Percentiles rank a stretch among this genome's conserved stretches.
Conservation (phyloP, 495 filamentous ascomycete genomes). For the Trichoderma gamsii region DNA sequence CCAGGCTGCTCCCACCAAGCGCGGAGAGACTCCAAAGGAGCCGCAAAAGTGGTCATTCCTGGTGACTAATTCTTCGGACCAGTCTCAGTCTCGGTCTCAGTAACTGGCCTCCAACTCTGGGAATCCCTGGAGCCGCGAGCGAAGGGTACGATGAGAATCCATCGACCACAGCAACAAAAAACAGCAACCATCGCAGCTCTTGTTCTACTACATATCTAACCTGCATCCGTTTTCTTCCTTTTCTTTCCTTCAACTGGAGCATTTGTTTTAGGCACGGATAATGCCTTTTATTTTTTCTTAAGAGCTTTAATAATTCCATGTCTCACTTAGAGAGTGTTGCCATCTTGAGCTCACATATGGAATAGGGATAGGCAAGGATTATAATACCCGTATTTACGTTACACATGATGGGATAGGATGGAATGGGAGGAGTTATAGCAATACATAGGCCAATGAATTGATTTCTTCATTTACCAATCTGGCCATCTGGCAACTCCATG, state of each 20-base stretch:
- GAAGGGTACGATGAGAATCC: too few species aligned
- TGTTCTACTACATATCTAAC: too few species aligned
- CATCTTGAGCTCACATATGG: background rate
- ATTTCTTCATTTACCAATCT: background rate
- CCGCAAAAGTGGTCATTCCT: too few species aligned
- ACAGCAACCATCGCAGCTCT: too few species aligned
- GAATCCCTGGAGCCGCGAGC: too few species aligned
- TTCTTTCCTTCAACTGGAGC: too few species aligned
- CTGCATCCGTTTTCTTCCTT: too few species aligned
- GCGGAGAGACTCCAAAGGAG: background rate
- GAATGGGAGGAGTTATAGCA: background rate
- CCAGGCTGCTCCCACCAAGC: slow-evolving; percentile 20
- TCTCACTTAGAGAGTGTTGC: background rate
- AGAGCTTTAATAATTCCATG: background rate
- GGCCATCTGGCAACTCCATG: too few species aligned
- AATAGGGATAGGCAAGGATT: background rate
- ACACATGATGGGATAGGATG: background rate
- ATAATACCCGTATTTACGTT: slow-evolving; percentile 5
- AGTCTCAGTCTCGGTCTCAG: too few species aligned
- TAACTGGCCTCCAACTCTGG: too few species aligned
- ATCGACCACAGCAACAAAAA: too few species aligned
- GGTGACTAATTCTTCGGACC: too few species aligned
- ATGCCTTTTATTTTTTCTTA: background rate
- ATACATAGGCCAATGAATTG: background rate
- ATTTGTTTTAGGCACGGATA: background rate